Conservation (phyloP, 1,284 basidiomycete genomes). For the Mycena sp. region DNA sequence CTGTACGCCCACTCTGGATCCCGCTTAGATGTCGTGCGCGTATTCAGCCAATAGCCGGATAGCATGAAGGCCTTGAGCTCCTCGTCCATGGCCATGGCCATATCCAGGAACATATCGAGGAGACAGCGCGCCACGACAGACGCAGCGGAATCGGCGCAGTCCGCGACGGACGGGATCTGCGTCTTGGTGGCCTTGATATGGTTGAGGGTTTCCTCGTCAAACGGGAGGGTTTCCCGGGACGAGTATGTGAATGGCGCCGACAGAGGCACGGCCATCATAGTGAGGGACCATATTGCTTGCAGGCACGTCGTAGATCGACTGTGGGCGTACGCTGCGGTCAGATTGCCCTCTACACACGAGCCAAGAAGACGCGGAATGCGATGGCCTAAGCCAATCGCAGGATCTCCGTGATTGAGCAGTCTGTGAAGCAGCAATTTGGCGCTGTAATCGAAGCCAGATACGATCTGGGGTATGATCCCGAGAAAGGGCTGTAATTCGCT, state of each 20-base stretch:
- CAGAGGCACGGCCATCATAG: conserved; percentile 47
- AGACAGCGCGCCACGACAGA: conserved; percentile 42
- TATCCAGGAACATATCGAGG: conserved; percentile 45
- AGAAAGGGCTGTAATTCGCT: conserved; percentile 48
- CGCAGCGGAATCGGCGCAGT: conserved; percentile 40
- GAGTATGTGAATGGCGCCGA: conserved; percentile 25
- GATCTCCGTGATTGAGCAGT: conserved; percentile 42
- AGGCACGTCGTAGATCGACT: conserved; percentile 45
- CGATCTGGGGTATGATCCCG: conserved; percentile 45
- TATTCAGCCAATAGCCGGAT: background rate
- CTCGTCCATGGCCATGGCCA: conserved; percentile 33
- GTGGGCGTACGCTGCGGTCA: conserved; percentile 35
- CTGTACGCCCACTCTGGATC: conserved; percentile 17
- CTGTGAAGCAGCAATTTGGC: conserved; percentile 45
- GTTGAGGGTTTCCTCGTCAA: conserved; percentile 45
- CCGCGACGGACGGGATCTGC: conserved; percentile 36
- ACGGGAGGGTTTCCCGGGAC: conserved; percentile 37
- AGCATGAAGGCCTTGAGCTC: conserved; percentile 31
- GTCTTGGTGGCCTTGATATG: conserved; percentile 35
- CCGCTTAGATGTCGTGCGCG: background rate
- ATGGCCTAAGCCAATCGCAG: conserved; percentile 41
- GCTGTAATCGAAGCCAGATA: conserved; percentile 48
- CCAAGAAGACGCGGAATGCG: conserved; percentile 46
- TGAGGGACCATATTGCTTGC: conserved; percentile 49
- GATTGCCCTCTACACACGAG: conserved; percentile 38